Evolutionary conservation across 2,329 filamentous ascomycete species (phyloP).

Genomic region (Sphaerulina populicola): DNA sequence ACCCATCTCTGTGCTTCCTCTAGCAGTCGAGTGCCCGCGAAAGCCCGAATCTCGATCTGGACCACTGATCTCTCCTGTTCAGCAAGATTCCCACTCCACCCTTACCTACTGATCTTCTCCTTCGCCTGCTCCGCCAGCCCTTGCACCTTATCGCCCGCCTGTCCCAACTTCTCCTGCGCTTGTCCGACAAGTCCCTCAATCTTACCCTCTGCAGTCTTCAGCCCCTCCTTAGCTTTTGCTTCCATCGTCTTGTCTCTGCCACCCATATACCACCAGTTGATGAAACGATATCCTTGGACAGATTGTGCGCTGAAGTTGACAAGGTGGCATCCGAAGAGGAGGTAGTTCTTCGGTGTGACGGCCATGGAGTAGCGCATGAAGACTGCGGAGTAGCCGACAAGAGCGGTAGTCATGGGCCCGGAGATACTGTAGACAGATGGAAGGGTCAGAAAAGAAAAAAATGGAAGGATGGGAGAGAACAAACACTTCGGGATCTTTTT

Average conservation of each 20-base stretch:
- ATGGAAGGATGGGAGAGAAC: constrained; percentile 7
- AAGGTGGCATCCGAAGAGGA: constrained; percentile 59
- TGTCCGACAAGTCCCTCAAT: constrained; percentile 22
- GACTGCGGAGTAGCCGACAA: constrained; percentile 53
- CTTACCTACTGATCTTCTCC: constrained; percentile 3
- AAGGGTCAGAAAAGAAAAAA: background rate
- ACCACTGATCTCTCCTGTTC: background rate
- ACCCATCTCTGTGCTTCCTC: background rate
- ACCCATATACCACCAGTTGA: constrained; percentile 51
- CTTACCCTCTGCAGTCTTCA: constrained; percentile 21
- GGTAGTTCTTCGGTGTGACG: constrained; percentile 56
- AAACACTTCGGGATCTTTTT: constrained; percentile 47
- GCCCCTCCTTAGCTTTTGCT: constrained; percentile 35
- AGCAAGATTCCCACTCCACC: background rate
- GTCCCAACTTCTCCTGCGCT: constrained; percentile 27
- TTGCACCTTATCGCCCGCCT: constrained; percentile 26
- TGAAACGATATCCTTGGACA: constrained; percentile 54
- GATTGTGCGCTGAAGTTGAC: constrained; percentile 56
- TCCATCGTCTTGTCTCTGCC: constrained; percentile 37
- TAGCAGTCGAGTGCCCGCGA: no score
- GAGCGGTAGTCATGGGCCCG: constrained; percentile 54
- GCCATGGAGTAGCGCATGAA: constrained; percentile 62
- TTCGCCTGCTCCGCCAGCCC: constrained; percentile 17
- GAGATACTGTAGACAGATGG: constrained; percentile 46
- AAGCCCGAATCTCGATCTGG: background rate